Conservation (phyloP, 2,329 filamentous ascomycete species). For the Alternaria infectoria region DNA sequence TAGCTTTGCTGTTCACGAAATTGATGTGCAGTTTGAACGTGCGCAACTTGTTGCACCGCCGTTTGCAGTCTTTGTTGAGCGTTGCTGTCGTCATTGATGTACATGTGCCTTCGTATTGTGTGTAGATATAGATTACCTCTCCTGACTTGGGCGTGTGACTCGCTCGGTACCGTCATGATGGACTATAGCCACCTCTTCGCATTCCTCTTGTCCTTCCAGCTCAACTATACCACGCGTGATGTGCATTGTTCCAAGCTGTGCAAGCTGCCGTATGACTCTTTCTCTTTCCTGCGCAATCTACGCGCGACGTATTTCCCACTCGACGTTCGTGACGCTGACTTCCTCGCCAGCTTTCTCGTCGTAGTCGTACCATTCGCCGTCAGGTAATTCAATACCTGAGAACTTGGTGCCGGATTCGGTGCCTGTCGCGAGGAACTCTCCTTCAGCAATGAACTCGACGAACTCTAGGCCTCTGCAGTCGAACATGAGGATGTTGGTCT, state of each 20-base stretch:
- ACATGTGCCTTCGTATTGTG: not conserved
- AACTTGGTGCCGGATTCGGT: slow-evolving; percentile 83
- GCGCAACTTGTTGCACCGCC: not conserved
- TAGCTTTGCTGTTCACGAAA: not conserved
- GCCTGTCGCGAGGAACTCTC: slow-evolving; percentile 88
- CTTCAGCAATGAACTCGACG: slow-evolving; percentile 88
- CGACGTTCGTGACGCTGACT: slow-evolving; percentile 88
- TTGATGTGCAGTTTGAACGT: not conserved
- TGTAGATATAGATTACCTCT: not conserved
- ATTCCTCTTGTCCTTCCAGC: not conserved
- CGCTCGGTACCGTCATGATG: not conserved
- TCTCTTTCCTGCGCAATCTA: slow-evolving; percentile 44
- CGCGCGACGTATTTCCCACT: slow-evolving; percentile 81
- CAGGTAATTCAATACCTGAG: slow-evolving; percentile 76
- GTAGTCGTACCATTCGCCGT: slow-evolving; percentile 98
- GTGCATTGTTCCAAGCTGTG: not conserved
- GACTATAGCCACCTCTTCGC: not conserved
- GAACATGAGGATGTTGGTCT: slow-evolving; percentile 82
- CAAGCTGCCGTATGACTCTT: not conserved
- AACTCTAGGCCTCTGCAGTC: slow-evolving; percentile 96
- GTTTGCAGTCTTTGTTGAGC: not conserved
- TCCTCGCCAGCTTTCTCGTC: slow-evolving; percentile 92
- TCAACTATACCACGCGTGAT: not conserved
- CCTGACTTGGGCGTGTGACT: not conserved
- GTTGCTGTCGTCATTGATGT: not conserved